Evolutionary conservation across 306 rosid genomes (phyloP), one percentile per base, ranked within the genome.

Genomic region (Begonia loranthoides): DNA sequence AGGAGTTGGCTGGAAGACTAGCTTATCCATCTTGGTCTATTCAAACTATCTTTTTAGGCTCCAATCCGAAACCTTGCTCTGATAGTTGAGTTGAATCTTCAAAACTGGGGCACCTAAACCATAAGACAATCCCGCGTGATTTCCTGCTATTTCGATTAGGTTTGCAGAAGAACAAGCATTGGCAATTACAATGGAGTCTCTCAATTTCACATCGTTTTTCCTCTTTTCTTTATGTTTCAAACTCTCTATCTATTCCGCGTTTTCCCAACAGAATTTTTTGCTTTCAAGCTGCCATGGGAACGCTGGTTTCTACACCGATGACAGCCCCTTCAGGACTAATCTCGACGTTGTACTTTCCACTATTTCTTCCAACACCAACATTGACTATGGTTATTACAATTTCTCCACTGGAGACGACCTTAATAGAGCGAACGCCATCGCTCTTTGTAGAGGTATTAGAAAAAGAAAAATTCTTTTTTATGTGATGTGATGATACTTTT

Each of bases 401-500:
- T 48, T 50, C 38, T 33, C 54, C 19, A 3, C 13, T 43, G 73
- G 73, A 3, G 55, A 62, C 16, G 50, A 10, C 11, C 55, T 66
- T 13, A 11, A 61, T 62, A 16, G 44, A 34, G 65, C 59, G 6
- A 48, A 56, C 43, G 66, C 59, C 12, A 61, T 61, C 50, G 77
- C 59, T 2, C 61, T 71, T 13, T 72, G 77, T 12, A 46, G 69
- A 6, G 69, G 61, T n/a, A n/a, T n/a, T n/a, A n/a, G n/a, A n/a
- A n/a, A n/a, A n/a, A n/a, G n/a, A n/a, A n/a, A n/a, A n/a, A n/a
- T n/a, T n/a, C n/a, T n/a, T n/a, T n/a, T n/a, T n/a, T n/a, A n/a
- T n/a, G n/a, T n/a, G n/a, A n/a, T n/a, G n/a, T n/a, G n/a, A n/a
- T n/a, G n/a, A n/a, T n/a, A n/a, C n/a, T n/a, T n/a, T n/a, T n/a